Evolutionary conservation across 1,284 basidiomycete species (phyloP), one percentile per base, ranked within the genome.

Genomic region (Ceratobasidium theobromae): DNA sequence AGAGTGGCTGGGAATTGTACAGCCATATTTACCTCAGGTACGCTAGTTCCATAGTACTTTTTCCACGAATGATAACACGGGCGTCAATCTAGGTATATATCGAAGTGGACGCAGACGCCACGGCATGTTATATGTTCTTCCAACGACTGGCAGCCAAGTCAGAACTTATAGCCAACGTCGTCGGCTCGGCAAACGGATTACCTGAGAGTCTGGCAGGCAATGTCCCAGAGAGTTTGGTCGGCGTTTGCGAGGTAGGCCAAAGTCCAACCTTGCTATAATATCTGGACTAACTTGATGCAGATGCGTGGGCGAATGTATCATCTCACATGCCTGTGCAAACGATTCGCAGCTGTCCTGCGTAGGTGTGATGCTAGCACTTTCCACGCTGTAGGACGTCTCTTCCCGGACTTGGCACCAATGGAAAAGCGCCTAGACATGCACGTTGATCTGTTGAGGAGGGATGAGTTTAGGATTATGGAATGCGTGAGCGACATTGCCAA

Each of bases 351-450:
- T 0, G 82, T 95, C 68, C 81, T 97, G 69, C 81, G 85, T 33
- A 82, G 86, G 23, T 91, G 91, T 72, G 86, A 91, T 71, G 85
- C 90, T 2, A 87, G 90, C 54, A 86, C 87, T 1, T 98, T 94
- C 83, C 77, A 95, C 64, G 86, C 84, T 70, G 85, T 91, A 58
- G 96, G 95, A 1, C 84, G 90, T 30, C 82, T 97, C 28, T 93
- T 87, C 71, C 83, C 84, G 6, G 96, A 99, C 69, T 83, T 98
- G 40, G 84, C 85, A 0, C 89, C 89, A 0, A 86, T 98, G 74
- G 96, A 99, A 79, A 91, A 89, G 75, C 85, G 91, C 43, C 84
- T 99, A 60, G 95, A 99, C 73, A 87, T 89, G 76, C 96, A 96
- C 75, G 85, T 98, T 67, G 89, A 91, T 58, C 81, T 89, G 32